These are phyloP conservation scores for Fragilariopsis cylindrus DNA, from an alignment of 108 stramenopile genomes.

Conservation along the genomic window DNA sequence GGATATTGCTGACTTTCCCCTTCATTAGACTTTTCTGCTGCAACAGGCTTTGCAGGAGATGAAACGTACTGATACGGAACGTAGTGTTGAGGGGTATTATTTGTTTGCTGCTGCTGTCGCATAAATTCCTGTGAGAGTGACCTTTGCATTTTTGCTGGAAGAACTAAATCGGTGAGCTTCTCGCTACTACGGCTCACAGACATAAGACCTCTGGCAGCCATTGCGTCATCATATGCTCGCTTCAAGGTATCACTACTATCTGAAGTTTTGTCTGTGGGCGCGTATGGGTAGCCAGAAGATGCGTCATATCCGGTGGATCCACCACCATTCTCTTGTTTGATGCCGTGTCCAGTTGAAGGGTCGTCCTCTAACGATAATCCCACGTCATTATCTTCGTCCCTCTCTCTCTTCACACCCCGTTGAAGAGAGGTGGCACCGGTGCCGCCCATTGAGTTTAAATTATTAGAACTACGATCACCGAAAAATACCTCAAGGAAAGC, in stretches of 20 bases:
- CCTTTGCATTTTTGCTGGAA: constrained; percentile 86
- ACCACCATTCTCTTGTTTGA: constrained; percentile 27
- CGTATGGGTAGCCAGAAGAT: constrained; percentile 7
- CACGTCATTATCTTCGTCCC: constrained; percentile 88
- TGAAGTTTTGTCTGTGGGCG: constrained; percentile 9
- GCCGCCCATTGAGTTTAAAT: constrained; percentile 34
- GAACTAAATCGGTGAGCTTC: constrained; percentile 82
- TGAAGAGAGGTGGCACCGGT: constrained; percentile 24
- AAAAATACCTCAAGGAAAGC: constrained; percentile 95
- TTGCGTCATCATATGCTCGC: constrained; percentile 86
- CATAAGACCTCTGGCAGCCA: constrained; percentile 87
- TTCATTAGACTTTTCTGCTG: constrained; percentile 3
- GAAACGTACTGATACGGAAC: constrained; percentile 22
- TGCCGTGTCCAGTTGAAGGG: constrained; percentile 25
- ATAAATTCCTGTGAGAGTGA: constrained; percentile 84
- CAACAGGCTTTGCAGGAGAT: not conserved
- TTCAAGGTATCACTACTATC: constrained; percentile 64
- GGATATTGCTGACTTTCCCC: constrained; percentile 43
- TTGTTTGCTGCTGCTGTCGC: constrained; percentile 54
- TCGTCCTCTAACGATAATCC: constrained; percentile 89
- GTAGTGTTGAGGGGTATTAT: constrained; percentile 22
- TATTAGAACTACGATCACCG: constrained; percentile 66
- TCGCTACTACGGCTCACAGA: constrained; percentile 83
- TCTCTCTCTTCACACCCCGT: constrained; percentile 63
- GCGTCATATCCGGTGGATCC: constrained; percentile 5